Evolutionary conservation across 2,329 filamentous ascomycete genomes (phyloP).

Genomic region (Dactylellina parvicollis): DNA sequence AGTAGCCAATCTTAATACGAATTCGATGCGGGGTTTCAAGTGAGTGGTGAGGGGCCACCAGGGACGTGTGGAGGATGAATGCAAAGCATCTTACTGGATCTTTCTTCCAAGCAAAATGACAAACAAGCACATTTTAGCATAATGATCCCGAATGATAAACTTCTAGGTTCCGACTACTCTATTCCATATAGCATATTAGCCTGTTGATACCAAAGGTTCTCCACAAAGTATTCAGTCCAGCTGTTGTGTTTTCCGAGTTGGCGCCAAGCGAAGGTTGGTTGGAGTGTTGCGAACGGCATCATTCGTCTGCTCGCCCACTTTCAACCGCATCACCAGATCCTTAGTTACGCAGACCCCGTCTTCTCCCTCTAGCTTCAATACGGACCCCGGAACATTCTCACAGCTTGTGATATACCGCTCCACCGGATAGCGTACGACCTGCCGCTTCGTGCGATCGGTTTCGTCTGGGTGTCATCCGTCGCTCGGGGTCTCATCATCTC

Average conservation of each 20-base stretch:
- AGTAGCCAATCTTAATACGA: too few relatives aligned
- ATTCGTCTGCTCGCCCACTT: background rate
- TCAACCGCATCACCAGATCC: background rate
- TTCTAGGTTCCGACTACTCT: too few relatives aligned
- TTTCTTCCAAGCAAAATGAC: too few relatives aligned
- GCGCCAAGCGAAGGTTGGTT: background rate
- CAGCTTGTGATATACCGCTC: background rate
- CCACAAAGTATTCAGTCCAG: too few relatives aligned
- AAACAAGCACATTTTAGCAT: too few relatives aligned
- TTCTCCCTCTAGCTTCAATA: background rate
- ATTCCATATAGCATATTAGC: too few relatives aligned
- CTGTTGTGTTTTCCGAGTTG: constrained; percentile 29
- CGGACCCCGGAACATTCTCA: background rate
- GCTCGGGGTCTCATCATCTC: background rate
- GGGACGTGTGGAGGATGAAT: too few relatives aligned
- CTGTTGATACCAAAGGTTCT: too few relatives aligned
- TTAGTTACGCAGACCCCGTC: background rate
- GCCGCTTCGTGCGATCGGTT: background rate
- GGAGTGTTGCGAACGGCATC: background rate
- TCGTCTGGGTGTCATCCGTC: background rate
- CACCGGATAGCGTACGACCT: background rate
- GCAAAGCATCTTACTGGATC: too few relatives aligned
- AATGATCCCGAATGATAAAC: too few relatives aligned
- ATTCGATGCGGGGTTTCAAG: too few relatives aligned
- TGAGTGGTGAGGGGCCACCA: too few relatives aligned